Percentiles rank a stretch among this genome's conserved stretches.
Evolutionary conservation across 1,284 basidiomycete genomes (phyloP).

Genomic region (Grifola frondosa): DNA sequence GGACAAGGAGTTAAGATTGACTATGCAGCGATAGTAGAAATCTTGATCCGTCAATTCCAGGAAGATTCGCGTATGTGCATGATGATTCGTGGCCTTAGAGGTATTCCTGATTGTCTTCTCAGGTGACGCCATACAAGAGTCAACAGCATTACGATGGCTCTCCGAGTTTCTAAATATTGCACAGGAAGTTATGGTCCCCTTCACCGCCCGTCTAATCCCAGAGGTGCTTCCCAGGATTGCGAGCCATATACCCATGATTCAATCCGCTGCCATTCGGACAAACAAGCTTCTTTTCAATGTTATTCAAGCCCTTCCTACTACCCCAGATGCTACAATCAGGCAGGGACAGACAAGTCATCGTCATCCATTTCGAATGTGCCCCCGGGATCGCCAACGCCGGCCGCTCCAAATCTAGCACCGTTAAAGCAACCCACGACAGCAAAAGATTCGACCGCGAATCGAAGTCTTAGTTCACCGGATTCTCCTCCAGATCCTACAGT

Average conservation of each 20-base stretch:
- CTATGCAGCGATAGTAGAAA: conserved; percentile 91
- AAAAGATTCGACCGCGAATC: conserved; percentile 32
- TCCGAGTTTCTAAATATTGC: conserved; percentile 89
- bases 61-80: conserved; percentile 70
- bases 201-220: conserved; percentile 90
- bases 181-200: conserved; percentile 90
- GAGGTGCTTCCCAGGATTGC: conserved; percentile 94
- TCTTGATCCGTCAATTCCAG: conserved; percentile 89
- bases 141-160: conserved; percentile 88
- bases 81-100: not conserved
- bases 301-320: conserved; percentile 82
- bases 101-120: not conserved
- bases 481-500: conserved; percentile 22
- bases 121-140: conserved; percentile 92
- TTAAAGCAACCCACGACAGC: conserved; percentile 47
- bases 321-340: conserved; percentile 46
- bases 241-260: conserved; percentile 88
- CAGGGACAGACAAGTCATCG: conserved; percentile 30
- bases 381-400: conserved; percentile 53
- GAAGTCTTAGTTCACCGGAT: conserved; percentile 49
- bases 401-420: conserved; percentile 35
- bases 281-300: conserved; percentile 86
- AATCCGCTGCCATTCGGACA: conserved; percentile 81
- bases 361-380: conserved; percentile 36
- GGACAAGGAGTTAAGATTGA: conserved; percentile 93